phyloP scores from a whole-genome alignment of 2,329 filamentous ascomycete genomes.

The Fusarium armeniacum region DNA sequence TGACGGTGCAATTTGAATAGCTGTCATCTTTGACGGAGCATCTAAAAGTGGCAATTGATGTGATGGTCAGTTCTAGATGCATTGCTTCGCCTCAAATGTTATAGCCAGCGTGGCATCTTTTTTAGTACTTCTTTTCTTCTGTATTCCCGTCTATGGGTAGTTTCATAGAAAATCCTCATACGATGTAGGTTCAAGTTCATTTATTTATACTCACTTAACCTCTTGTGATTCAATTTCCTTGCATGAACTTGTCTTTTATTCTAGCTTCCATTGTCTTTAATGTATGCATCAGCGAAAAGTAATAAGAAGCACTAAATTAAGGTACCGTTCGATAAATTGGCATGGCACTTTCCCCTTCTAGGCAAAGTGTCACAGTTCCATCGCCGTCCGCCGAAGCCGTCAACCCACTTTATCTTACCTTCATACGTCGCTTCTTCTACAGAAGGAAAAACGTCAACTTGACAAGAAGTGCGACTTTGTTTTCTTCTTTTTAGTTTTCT shows the following conservation, averaged over 20 bases:
- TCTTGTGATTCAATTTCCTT: neutral
- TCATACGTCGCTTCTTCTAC: constrained; percentile 47
- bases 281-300: neutral
- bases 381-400: constrained; percentile 44
- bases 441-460: constrained; percentile 12
- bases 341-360: constrained; percentile 14
- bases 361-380: constrained; percentile 27
- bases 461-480: constrained; percentile 7
- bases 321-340: constrained; percentile 31
- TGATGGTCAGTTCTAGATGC: constrained; percentile 25
- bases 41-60: constrained; percentile 11
- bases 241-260: neutral
- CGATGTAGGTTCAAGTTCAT: neutral
- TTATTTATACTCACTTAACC: constrained; percentile 18
- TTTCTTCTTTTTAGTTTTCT: constrained; percentile 2
- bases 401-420: constrained; percentile 42
- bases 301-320: constrained; percentile 14
- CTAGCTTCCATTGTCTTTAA: constrained; percentile 12
- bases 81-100: constrained; percentile 35
- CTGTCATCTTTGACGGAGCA: neutral
- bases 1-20: constrained; percentile 4
- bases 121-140: neutral
- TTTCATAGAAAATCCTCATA: neutral
- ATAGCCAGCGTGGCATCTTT: constrained; percentile 51
- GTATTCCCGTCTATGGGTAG: neutral